Conservation (phyloP, 106 monocot genomes). For the Acanthochlamys bracteata region DNA sequence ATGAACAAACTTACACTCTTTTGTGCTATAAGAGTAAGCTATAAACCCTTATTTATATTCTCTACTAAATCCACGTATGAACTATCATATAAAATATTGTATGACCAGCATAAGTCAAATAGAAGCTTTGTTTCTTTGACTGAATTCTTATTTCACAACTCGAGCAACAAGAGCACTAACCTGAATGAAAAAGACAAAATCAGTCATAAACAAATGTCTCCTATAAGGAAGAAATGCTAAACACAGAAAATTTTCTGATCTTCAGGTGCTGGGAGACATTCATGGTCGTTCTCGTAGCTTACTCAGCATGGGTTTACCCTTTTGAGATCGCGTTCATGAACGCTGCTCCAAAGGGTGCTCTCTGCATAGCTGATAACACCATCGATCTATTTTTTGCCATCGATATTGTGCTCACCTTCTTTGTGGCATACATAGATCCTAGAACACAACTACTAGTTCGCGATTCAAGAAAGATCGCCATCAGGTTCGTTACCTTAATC, state of each 20-base stretch:
- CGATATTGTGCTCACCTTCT: conserved; percentile 81
- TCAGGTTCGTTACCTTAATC: conserved; percentile 36
- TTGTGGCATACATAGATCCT: conserved; percentile 74
- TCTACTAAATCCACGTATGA: too few species aligned
- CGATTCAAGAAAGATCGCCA: conserved; percentile 55
- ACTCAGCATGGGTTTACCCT: conserved; percentile 92
- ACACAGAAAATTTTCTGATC: neutral
- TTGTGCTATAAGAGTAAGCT: neutral
- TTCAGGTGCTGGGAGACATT: conserved; percentile 87
- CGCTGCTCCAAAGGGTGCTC: conserved; percentile 41
- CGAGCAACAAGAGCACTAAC: neutral
- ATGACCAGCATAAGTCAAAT: neutral
- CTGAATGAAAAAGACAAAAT: neutral
- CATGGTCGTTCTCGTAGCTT: conserved; percentile 78
- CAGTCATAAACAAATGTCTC: neutral
- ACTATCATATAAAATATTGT: too few species aligned
- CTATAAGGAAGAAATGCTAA: neutral
- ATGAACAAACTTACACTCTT: neutral
- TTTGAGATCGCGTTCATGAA: conserved; percentile 86
- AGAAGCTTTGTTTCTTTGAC: conserved; percentile 1
- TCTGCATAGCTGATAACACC: conserved; percentile 50
- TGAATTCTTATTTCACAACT: neutral
- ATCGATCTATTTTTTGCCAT: conserved; percentile 65
- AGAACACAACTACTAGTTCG: conserved; percentile 68
- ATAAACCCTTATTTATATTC: neutral